These are phyloP conservation scores for Aspergillus wentii DNA, from an alignment of 495 filamentous ascomycete species.

Conservation along the genomic window DNA sequence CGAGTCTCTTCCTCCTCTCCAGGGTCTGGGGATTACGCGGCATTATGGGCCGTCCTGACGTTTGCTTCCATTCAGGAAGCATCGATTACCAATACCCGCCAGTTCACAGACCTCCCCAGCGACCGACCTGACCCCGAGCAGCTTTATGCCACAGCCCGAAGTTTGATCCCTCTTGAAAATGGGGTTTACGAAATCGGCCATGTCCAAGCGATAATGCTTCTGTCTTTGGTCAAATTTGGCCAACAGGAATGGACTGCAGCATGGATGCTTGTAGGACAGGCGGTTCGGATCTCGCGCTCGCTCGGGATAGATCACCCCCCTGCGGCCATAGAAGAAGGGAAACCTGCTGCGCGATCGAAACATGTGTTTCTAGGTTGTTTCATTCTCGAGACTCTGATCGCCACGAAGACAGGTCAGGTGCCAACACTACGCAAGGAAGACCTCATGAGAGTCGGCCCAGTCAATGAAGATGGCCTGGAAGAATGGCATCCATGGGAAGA, in stretches of 20 bases:
- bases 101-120: constrained; percentile 11
- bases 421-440: constrained; percentile 49
- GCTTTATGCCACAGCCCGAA: constrained; percentile 51
- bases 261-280: constrained; percentile 59
- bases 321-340: constrained; percentile 12
- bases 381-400: constrained; percentile 58
- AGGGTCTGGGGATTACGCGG: constrained; percentile 52
- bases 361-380: constrained; percentile 60
- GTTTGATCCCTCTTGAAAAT: constrained; percentile 51
- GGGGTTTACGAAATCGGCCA: constrained; percentile 52
- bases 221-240: constrained; percentile 55
- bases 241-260: constrained; percentile 46
- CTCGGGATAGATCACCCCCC: constrained; percentile 32
- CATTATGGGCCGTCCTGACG: constrained; percentile 58
- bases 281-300: constrained; percentile 49
- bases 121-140: constrained; percentile 19
- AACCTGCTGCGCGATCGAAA: constrained; percentile 28
- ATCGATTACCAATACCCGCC: constrained; percentile 35
- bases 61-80: constrained; percentile 44
- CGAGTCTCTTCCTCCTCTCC: constrained; percentile 18
- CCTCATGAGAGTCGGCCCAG: constrained; percentile 32
- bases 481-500: constrained; percentile 69
- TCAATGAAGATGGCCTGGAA: constrained; percentile 60
- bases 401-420: constrained; percentile 43
- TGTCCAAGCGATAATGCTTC: constrained; percentile 58